phyloP scores from a whole-genome alignment of 192 early-diverging fungal genomes.

The Borealophlyctis nickersoniae region DNA sequence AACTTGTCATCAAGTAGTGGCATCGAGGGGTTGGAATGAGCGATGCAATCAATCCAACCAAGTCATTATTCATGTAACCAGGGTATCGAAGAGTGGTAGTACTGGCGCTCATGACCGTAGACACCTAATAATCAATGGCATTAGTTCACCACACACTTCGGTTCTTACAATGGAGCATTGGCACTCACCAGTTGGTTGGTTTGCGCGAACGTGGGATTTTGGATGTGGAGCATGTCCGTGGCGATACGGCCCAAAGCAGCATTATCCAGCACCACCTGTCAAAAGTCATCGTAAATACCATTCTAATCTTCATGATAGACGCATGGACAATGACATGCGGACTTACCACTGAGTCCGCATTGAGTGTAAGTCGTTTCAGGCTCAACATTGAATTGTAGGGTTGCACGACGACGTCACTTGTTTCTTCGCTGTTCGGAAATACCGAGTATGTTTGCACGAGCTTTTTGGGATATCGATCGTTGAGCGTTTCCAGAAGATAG shows the following conservation, averaged over 20 bases:
- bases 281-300: background rate
- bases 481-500: constrained; percentile 85
- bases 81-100: constrained; percentile 97
- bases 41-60: constrained; percentile 91
- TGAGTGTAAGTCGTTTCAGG: constrained; percentile 83
- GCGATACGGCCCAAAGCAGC: constrained; percentile 90
- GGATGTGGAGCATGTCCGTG: constrained; percentile 86
- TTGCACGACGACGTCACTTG: constrained; percentile 91
- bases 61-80: constrained; percentile 99
- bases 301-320: too few relatives aligned
- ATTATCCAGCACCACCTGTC: constrained; percentile 88
- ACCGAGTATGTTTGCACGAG: constrained; percentile 96
- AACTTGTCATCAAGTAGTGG: constrained; percentile 91
- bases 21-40: constrained; percentile 98
- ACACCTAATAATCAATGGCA: constrained; percentile 58
- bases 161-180: background rate
- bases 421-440: constrained; percentile 93
- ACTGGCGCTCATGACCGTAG: constrained; percentile 95
- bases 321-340: too few relatives aligned
- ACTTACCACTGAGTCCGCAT: constrained; percentile 89
- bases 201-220: constrained; percentile 91
- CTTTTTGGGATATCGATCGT: constrained; percentile 96
- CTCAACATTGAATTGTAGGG: constrained; percentile 95
- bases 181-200: constrained; percentile 83
- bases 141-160: background rate